Evolutionary conservation across 164 flowering plant species (phyloP), one percentile per base, ranked within the genome.

Genomic region (Vitis rupestris): DNA sequence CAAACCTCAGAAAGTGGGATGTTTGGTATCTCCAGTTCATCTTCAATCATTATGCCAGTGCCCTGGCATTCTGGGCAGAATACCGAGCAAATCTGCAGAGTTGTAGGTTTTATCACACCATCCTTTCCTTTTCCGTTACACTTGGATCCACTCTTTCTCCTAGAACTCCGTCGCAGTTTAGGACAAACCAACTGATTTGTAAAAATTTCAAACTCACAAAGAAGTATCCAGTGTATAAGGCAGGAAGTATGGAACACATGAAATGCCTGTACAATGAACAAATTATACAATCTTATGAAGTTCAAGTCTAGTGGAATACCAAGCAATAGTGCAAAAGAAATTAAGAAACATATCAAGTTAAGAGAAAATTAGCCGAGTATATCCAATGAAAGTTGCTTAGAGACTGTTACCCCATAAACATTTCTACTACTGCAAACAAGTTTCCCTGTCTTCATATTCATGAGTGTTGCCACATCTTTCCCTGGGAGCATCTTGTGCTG

Each of bases 41-140:
- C 90, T 63, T 82, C 82, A 69, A 84, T 55, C 31, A 60, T 23
- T 17, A 80, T 59, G 31, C 99, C 98, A 71, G 92, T 87, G 9
- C 98, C 97, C 70, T 91, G 98, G 79, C 99, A 96, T 69, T 89
- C 97, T 4, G 99, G 97, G 71, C 99, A 96, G 78, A 96, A 85
- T 15, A 86, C 86, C 65, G 82, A 87, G 70, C 59, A 57, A 16
- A 88, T 79, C 31, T 67, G 82, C 56, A 66, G 54, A 55, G 23
- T 64, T 16, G 23, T 13, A 52, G 61, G 19, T 37, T 53, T 73
- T 10, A 37, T 61, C 48, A 61, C 79, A 66, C 60, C 75, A 30
- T 59, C 73, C 65, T 66, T 72, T 62, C 62, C 67, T 17, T 7
- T 66, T 78, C 73, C 68, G 55, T 73, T 80, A 57, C 65, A 19